Evolutionary conservation across 2,329 filamentous ascomycete species (phyloP).

Genomic region (Colletotrichum eleusines): DNA sequence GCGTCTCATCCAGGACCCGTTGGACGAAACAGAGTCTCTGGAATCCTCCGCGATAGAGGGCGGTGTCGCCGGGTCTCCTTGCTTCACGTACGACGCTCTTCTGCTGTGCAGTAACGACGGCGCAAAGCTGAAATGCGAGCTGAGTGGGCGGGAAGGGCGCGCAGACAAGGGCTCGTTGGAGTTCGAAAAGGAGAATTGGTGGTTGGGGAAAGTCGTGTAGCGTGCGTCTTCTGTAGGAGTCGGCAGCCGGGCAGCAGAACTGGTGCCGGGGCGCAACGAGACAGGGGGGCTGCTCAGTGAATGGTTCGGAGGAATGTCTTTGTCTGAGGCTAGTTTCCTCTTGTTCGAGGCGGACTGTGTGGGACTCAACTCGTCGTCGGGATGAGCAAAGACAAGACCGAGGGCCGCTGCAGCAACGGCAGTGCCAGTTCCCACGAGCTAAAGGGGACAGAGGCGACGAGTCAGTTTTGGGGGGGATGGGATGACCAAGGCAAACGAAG

Average conservation of each 20-base stretch:
- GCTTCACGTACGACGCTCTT: constrained; percentile 58
- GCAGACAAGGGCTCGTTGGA: constrained; percentile 45
- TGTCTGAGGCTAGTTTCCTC: constrained; percentile 46
- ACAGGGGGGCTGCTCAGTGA: constrained; percentile 46
- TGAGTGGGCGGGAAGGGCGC: constrained; percentile 49
- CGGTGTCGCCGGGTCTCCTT: constrained; percentile 51
- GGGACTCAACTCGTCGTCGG: constrained; percentile 54
- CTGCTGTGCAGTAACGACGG: constrained; percentile 55
- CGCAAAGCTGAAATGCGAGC: constrained; percentile 53
- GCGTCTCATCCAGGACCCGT: constrained; percentile 78
- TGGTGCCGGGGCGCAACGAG: constrained; percentile 59
- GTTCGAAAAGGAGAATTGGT: constrained; percentile 43
- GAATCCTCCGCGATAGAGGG: constrained; percentile 57
- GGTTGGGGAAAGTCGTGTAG: constrained; percentile 42
- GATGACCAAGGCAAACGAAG: constrained; percentile 15
- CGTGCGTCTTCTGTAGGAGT: constrained; percentile 46
- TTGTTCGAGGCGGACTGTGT: constrained; percentile 41
- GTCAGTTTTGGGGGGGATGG: constrained; percentile 27
- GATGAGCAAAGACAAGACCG: constrained; percentile 70
- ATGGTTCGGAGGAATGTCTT: constrained; percentile 49
- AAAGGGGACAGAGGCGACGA: constrained; percentile 18
- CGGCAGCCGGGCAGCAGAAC: constrained; percentile 52
- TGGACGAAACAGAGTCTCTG: constrained; percentile 71
- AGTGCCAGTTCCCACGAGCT: constrained; percentile 73
- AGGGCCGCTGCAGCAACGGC: constrained; percentile 71